Evolutionary conservation across 2,329 filamentous ascomycete genomes (phyloP), one percentile per base, ranked within the genome.

Genomic region (Colletotrichum graminicola): DNA sequence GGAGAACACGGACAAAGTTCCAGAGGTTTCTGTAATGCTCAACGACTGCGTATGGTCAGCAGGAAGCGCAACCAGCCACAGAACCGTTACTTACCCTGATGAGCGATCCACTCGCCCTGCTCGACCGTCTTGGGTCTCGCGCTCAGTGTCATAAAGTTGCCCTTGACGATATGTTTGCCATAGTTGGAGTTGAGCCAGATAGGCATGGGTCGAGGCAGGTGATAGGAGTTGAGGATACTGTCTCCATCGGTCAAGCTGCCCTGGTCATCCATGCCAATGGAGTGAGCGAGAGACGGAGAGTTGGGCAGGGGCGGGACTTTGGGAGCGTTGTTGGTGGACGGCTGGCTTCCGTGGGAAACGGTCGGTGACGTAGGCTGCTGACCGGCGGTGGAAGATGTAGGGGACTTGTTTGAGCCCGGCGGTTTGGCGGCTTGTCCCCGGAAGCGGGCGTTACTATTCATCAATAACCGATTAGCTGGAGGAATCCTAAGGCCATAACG

Each of bases 141-240:
- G 77, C 95, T 97, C 71, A 98, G 84, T 14, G 95, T 98, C 92
- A 97, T 94, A 80, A 98, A 98, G 84, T 98, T 98, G 71, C 95
- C 95, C 85, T 95, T 97, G 78, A 98, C 95, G 75, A 97, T 97
- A 78, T 97, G 91, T 79, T 92, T 93, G 66, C 93, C 91, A 79
- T 93, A 92, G 73, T 90, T 84, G 67, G 92, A 88, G 77, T 93
- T 92, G 77, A 94, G 89, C 90, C 93, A 94, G 73, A 93, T 84
- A 21, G 93, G 93, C 71, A 90, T 84, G 41, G 89, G 88, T 51
- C 89, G 87, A 71, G 91, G 91, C 71, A 93, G 84, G 75, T 91
- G 89, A 78, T 91, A 91, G 16, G 84, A 84, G 75, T 84, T 84
- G 74, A 91, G 85, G 62, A 88, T 80, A 67, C 89, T 88, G 76